phyloP scores from a whole-genome alignment of 2,329 filamentous ascomycete genomes.

The Colletotrichum sansevieriae region DNA sequence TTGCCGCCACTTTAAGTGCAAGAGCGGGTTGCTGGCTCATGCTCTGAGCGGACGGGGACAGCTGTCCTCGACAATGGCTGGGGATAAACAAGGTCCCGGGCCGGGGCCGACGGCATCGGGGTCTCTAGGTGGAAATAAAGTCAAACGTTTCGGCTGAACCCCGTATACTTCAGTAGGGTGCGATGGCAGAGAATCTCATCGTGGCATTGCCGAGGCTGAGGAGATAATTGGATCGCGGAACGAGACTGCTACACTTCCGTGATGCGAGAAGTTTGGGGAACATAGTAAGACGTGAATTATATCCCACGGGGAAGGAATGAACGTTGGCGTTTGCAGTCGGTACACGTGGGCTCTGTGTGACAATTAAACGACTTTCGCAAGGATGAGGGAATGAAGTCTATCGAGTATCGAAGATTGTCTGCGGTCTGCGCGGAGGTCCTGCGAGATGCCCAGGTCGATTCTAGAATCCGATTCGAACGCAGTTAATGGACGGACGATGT shows the following conservation, averaged over 20 bases:
- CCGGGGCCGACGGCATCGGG: not conserved
- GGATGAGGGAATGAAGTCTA: constrained; percentile 12
- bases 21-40: constrained; percentile 16
- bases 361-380: constrained; percentile 19
- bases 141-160: not conserved
- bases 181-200: not conserved
- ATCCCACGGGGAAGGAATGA: constrained; percentile 22
- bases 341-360: constrained; percentile 16
- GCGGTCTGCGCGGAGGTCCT: not conserved
- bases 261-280: constrained; percentile 15
- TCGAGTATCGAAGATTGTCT: constrained; percentile 12
- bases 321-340: constrained; percentile 6
- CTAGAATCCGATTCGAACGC: constrained; percentile 21
- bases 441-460: constrained; percentile 1
- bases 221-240: constrained; percentile 7
- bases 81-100: constrained; percentile 9
- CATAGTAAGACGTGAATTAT: constrained; percentile 10
- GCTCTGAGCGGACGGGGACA: constrained; percentile 7
- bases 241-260: constrained; percentile 23
- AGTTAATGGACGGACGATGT: not conserved
- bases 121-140: constrained; percentile 7
- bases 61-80: constrained; percentile 5
- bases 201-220: not conserved
- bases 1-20: not conserved
- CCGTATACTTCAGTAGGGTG: not conserved